Base-by-base conservation (phyloP, 164 flowering plant genomes). In the Aristolochia fimbriata region DNA sequence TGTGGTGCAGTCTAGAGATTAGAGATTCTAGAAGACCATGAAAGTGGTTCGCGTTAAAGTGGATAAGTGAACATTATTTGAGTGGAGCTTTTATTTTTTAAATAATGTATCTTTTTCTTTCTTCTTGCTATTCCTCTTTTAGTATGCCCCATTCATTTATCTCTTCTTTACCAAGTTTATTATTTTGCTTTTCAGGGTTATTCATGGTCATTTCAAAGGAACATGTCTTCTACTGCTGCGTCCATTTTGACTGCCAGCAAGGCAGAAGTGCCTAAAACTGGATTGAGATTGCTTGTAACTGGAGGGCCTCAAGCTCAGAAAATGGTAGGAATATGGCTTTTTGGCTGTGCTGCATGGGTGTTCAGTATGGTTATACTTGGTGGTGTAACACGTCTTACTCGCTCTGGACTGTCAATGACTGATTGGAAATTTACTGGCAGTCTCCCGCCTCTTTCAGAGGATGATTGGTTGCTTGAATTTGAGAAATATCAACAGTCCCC, bases 361-460 rank as follows among this genome's bases (percentile, higher is more conserved):
- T 88, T 93, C 62, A 93, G 89, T 72, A 88, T 90, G 99, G 99
- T 93, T 56, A 70, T 93, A 14, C 88, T 90, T 62, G 99, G 99
- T 68, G 97, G 99, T 58, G 71, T 85, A 27, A 93, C 97, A 8
- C 78, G 97, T 24, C 81, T 90, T 41, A 93, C 99, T 2, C 77
- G 97, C 27, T 93, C 97, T 46, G 97, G 99, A 65, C 85, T 90
- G 47, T 93, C 99, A 23, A 90, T 90, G 97, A 93, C 97, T 56
- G 97, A 93, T 59, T 93, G 97, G 99, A 90, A 93, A 67, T 93
- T 93, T 60, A 80, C 95, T 41, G 99, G 99, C 30, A 24, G 71
- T 22, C 95, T 88, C 24, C 97, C 97, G 65, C 99, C 99, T 55
- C 43, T 88, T 11, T 73, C 94, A 31, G 85, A 85, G 50, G 88